A percentile compares a stretch with the other conserved stretches of the same genome.
phyloP scores from a whole-genome alignment of 2,329 filamentous ascomycete genomes.

The Tolypocladium capitatum region DNA sequence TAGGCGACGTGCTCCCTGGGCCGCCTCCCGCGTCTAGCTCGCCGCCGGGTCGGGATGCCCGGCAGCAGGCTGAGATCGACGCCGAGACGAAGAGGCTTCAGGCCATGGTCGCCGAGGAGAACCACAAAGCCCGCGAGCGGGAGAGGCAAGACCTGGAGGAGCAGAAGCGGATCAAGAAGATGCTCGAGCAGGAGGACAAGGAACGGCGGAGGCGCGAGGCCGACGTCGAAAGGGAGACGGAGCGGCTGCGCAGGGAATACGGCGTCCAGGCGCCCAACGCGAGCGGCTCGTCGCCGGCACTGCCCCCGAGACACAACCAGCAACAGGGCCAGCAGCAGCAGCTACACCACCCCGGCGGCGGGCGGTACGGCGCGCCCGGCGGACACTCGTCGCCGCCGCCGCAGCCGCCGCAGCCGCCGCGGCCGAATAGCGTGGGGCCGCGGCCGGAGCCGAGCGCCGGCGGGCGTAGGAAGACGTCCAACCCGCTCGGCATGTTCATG shows the following conservation, averaged over 20 bases:
- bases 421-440: slow-evolving; percentile 37
- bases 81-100: slow-evolving; percentile 65
- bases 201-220: slow-evolving; percentile 40
- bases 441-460: slow-evolving; percentile 6
- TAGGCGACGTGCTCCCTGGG: slow-evolving; percentile 15
- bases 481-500: slow-evolving; percentile 15
- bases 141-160: slow-evolving; percentile 42
- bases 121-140: slow-evolving; percentile 40
- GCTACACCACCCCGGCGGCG: slow-evolving; percentile 4
- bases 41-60: slow-evolving; percentile 9
- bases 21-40: slow-evolving; percentile 4
- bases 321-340: slow-evolving; percentile 1
- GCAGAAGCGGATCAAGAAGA: slow-evolving; percentile 43
- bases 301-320: slow-evolving; percentile 17
- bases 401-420: slow-evolving; percentile 26
- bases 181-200: slow-evolving; percentile 53
- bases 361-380: slow-evolving; percentile 6
- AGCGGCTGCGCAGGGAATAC: slow-evolving; percentile 58
- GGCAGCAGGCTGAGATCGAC: slow-evolving; percentile 39
- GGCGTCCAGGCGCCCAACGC: slow-evolving; percentile 39
- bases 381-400: slow-evolving; percentile 13
- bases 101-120: slow-evolving; percentile 35
- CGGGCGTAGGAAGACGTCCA: slow-evolving; percentile 11
- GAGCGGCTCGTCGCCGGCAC: slow-evolving; percentile 15
- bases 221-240: slow-evolving; percentile 67